These are phyloP conservation scores for Coprinopsis sp. DNA, from an alignment of 768 basidiomycete species.

Conservation along the genomic window DNA sequence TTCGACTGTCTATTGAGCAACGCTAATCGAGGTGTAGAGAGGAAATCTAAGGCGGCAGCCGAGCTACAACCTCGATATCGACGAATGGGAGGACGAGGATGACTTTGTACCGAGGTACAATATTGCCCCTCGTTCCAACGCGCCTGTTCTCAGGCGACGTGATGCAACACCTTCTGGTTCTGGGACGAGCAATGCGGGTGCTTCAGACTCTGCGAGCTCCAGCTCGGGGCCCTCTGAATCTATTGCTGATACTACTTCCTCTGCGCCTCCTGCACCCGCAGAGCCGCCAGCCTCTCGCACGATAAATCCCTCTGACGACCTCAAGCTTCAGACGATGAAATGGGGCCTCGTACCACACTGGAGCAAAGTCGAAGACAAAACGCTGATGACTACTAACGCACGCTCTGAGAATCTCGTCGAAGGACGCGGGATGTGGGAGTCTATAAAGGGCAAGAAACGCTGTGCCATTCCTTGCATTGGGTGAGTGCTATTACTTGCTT, in stretches of 20 bases:
- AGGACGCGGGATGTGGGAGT: conserved; percentile 80
- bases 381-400: conserved; percentile 85
- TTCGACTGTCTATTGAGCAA: not conserved
- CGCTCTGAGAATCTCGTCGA: conserved; percentile 76
- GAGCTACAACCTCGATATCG: conserved; percentile 38
- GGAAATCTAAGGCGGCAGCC: conserved; percentile 40
- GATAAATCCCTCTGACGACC: too few species aligned
- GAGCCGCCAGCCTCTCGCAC: too few species aligned
- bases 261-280: too few species aligned
- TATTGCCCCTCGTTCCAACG: conserved; percentile 67
- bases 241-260: too few species aligned
- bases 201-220: not conserved
- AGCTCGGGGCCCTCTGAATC: not conserved
- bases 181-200: conserved; percentile 2
- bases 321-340: conserved; percentile 76
- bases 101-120: conserved; percentile 69
- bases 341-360: conserved; percentile 91
- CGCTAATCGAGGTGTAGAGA: conserved; percentile 22
- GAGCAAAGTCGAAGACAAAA: conserved; percentile 68
- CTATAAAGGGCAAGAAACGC: conserved; percentile 74
- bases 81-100: conserved; percentile 59
- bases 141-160: conserved; percentile 63
- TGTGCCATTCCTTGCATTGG: conserved; percentile 75
- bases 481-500: conserved; percentile 13
- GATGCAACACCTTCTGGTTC: conserved; percentile 20